Percentiles rank a stretch among this genome's conserved stretches.
These are phyloP conservation scores for Alternaria dauci DNA, from an alignment of 2,329 filamentous ascomycete species.

Conservation along the genomic window DNA sequence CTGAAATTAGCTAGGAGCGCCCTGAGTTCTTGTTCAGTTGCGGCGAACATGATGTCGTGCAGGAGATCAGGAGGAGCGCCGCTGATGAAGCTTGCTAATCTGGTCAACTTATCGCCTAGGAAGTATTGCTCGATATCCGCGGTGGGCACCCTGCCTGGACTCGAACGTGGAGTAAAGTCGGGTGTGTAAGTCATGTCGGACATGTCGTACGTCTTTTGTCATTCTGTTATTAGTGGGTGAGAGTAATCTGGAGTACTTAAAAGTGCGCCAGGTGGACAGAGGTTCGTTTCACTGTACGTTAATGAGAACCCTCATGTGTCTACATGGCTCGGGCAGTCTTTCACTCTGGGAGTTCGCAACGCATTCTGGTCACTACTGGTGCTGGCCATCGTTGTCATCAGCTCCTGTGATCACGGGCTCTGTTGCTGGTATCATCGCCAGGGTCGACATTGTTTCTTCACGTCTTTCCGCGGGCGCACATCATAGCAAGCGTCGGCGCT, in stretches of 20 bases:
- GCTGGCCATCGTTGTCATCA: not conserved
- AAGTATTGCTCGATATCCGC: not conserved
- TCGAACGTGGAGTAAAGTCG: not conserved
- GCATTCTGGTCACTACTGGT: not conserved
- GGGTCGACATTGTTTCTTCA: too few relatives aligned
- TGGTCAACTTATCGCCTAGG: not conserved
- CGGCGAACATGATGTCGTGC: not conserved
- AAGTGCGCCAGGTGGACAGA: not conserved
- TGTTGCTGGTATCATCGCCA: not conserved
- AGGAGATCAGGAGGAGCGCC: not conserved
- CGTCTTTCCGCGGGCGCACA: too few relatives aligned
- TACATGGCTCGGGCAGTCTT: not conserved
- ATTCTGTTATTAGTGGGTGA: not conserved
- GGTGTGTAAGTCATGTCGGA: not conserved
- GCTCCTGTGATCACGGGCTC: not conserved
- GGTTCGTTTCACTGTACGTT: not conserved
- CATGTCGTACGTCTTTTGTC: rapidly evolving
- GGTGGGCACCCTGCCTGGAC: not conserved
- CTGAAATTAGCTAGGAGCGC: not conserved
- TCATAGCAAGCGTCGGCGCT: too few relatives aligned
- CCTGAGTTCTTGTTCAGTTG: not conserved
- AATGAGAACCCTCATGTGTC: not conserved
- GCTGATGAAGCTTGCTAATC: conserved; percentile 1
- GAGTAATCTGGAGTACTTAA: not conserved
- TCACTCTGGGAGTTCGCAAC: not conserved